A percentile compares a stretch with the other conserved stretches of the same genome.
Conservation (phyloP, 257 asterid genomes). For the Mitragyna speciosa region DNA sequence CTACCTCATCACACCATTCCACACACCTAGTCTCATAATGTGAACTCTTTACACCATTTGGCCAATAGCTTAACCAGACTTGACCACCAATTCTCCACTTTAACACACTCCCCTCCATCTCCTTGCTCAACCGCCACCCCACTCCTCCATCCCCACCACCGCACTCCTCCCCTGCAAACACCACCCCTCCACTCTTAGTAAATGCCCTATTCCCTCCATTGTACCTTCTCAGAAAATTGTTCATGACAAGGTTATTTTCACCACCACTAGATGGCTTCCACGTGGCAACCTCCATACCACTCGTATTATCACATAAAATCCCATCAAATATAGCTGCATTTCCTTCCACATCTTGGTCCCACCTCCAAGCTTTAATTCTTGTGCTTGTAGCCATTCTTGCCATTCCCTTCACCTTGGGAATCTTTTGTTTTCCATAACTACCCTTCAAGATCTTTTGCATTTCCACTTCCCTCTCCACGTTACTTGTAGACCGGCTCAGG, state of each 20-base stretch:
- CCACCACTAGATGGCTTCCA: slow-evolving; percentile 51
- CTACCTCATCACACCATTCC: slow-evolving; percentile 91
- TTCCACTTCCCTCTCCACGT: slow-evolving; percentile 59
- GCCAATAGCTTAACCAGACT: slow-evolving; percentile 78
- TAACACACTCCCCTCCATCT: slow-evolving; percentile 89
- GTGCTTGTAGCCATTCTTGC: slow-evolving; percentile 56
- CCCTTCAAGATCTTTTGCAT: slow-evolving; percentile 64
- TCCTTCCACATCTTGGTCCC: slow-evolving; percentile 90
- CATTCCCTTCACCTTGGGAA: slow-evolving; percentile 47
- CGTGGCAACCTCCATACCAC: slow-evolving; percentile 62
- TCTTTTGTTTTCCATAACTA: slow-evolving; percentile 32
- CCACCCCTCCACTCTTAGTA: slow-evolving; percentile 68
- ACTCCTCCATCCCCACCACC: slow-evolving; percentile 53
- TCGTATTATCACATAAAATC: slow-evolving; percentile 53
- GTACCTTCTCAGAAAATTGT: slow-evolving; percentile 42
- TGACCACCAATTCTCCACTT: slow-evolving; percentile 86
- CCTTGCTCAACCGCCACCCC: slow-evolving; percentile 73
- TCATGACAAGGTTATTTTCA: slow-evolving; percentile 1
- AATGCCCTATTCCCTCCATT: slow-evolving; percentile 56
- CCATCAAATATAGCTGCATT: slow-evolving; percentile 66
- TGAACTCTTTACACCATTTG: slow-evolving; percentile 45
- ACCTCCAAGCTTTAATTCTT: slow-evolving; percentile 75
- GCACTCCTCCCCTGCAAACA: slow-evolving; percentile 63
- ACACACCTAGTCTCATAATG: slow-evolving; percentile 66
- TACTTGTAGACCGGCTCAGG: slow-evolving; percentile 70